Percentiles rank a stretch among this genome's conserved stretches.
Evolutionary conservation across 768 basidiomycete genomes (phyloP).

Genomic region (Zangia roseola): DNA sequence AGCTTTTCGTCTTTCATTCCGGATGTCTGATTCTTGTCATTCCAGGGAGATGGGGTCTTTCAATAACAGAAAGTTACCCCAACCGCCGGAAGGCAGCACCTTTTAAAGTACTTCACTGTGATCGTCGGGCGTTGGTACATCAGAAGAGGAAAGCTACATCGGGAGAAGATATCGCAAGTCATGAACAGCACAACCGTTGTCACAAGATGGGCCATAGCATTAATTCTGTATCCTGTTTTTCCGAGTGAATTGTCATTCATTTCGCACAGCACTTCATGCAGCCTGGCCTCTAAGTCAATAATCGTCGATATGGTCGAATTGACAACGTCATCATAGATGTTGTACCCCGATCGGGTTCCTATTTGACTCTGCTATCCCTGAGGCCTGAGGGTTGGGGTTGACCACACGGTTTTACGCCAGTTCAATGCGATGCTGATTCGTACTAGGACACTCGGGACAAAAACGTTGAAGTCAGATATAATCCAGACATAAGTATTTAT

Average conservation of each 20-base stretch:
- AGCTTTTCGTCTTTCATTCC: background rate
- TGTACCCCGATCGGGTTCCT: too few species aligned
- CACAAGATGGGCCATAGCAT: conserved; percentile 23
- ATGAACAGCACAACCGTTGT: conserved; percentile 7
- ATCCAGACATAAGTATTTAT: too few species aligned
- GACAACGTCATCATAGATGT: too few species aligned
- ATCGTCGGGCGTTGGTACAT: background rate
- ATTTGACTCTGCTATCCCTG: too few species aligned
- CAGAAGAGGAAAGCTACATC: conserved; percentile 6
- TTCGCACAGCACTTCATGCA: conserved; percentile 4
- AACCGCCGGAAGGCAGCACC: conserved; percentile 85
- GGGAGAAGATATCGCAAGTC: conserved; percentile 15
- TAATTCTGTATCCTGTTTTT: conserved; percentile 18
- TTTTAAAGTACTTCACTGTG: conserved; percentile 41
- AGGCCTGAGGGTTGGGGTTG: too few species aligned
- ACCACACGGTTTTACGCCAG: too few species aligned
- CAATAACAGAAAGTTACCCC: conserved; percentile 89
- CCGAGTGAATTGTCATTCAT: conserved; percentile 15
- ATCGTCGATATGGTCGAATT: too few species aligned
- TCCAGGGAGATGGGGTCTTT: conserved; percentile 91
- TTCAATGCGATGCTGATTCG: too few species aligned
- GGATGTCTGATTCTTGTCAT: conserved; percentile 4
- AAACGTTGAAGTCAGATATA: too few species aligned
- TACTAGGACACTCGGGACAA: too few species aligned
- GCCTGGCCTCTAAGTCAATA: too few species aligned